Evolutionary conservation across 176 grass and related monocot species (phyloP), one percentile per base, ranked within the genome.

Genomic region (Panicum miliaceum): DNA sequence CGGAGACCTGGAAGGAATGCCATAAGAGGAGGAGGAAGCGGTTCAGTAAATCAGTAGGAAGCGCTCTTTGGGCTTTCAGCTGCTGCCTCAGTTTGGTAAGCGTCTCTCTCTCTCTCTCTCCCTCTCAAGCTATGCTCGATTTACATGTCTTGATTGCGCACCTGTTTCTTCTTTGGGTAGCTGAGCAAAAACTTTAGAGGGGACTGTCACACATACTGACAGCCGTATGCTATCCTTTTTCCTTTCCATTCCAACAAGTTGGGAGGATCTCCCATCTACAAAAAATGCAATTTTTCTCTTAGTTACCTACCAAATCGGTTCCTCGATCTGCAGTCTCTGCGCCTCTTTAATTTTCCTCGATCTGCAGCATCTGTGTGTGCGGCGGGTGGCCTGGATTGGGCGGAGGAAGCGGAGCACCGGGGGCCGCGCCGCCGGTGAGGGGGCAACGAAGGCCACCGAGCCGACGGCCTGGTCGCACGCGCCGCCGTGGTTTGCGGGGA

Each of bases 241-340:
- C 6, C 47, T 69, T 34, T 7, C 15, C 3, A 10, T 51, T 3
- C 35, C 72, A 81, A 66, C 35, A 74, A 66, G 47, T 57, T 2
- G 59, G 45, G 52, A 64, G 4, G 47, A 74, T 65, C 43, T 38
- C 53, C 4, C 13, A 48, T 60, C 40, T 14, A 57, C 61, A 77
- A 78, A 32, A 78, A 75, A 76, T 38, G 57, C 2, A 27, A 3
- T 23, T 64, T 64, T 84, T 69, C 42, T 71, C 52, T 59, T 45
- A 4, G 2, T 20, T 40, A 3, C 75, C 5, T 1, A n/a, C 12
- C 12, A 12, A 7, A 51, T 75, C 19, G 18, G 9, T n/a, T 11
- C 20, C 19, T 75, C 19, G 6, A 38, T 56, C 19, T 10, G 73
- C 50, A 56, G 10, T 57, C 19, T 37, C 6, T 4, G 72, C 32